Conservation (phyloP, 192 early-diverging fungal genomes). For the Backusella circina region DNA sequence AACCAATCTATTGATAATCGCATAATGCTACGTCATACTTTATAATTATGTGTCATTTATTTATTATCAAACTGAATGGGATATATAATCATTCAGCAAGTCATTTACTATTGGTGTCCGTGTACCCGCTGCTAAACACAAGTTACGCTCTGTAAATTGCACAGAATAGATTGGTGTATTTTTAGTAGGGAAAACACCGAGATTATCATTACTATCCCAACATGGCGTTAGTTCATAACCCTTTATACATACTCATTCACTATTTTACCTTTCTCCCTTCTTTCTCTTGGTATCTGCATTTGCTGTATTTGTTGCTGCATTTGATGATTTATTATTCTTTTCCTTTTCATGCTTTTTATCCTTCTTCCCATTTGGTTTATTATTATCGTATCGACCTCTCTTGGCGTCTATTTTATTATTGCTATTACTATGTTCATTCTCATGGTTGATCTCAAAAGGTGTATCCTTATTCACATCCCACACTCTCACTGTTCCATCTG, state of each 20-base stretch:
- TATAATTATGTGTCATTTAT: not conserved
- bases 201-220: constrained; percentile 41
- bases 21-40: no score
- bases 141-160: constrained; percentile 81
- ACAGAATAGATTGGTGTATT: constrained; percentile 86
- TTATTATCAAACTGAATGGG: not conserved
- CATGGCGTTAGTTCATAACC: not conserved
- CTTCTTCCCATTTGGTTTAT: constrained; percentile 9
- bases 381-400: constrained; percentile 3
- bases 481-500: constrained; percentile 84
- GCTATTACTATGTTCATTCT: not conserved
- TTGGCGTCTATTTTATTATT: not conserved
- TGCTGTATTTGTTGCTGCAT: not conserved
- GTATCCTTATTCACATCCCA: constrained; percentile 79
- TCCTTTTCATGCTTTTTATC: constrained; percentile 13
- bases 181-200: constrained; percentile 85
- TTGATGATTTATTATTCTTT: constrained; percentile 1
- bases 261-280: constrained; percentile 37
- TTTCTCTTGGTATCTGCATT: constrained; percentile 17
- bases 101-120: constrained; percentile 37
- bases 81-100: not conserved
- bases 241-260: not conserved
- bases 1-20: no score
- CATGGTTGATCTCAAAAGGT: not conserved
- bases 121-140: constrained; percentile 82